phyloP scores from a whole-genome alignment of 306 rosid species.

The Quillaja saponaria region DNA sequence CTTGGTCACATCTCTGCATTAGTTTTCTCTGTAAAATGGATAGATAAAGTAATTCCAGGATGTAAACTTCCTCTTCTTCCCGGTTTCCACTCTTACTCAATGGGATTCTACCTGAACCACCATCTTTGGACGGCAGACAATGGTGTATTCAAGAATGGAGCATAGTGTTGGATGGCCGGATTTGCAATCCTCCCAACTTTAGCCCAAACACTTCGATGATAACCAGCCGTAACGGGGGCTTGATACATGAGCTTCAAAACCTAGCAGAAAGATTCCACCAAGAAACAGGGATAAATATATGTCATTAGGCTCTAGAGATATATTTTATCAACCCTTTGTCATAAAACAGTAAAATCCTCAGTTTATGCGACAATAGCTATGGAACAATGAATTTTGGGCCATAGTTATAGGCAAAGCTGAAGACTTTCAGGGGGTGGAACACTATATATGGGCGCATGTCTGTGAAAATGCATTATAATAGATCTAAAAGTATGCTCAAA shows the following conservation, averaged over 20 bases:
- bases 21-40: slow-evolving; percentile 16
- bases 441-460: too few species aligned
- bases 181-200: slow-evolving; percentile 60
- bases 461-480: too few species aligned
- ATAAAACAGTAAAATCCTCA: too few species aligned
- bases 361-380: too few species aligned
- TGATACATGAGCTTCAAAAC: slow-evolving; percentile 93
- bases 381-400: too few species aligned
- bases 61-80: not conserved
- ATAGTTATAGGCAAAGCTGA: too few species aligned
- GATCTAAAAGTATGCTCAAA: too few species aligned
- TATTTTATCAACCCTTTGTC: too few species aligned
- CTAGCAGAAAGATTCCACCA: slow-evolving; percentile 35
- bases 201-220: slow-evolving; percentile 87
- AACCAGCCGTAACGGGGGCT: slow-evolving; percentile 76
- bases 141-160: slow-evolving; percentile 71
- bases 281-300: slow-evolving; percentile 9
- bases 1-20: slow-evolving; percentile 25
- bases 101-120: slow-evolving; percentile 76
- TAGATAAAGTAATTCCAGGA: slow-evolving; percentile 1
- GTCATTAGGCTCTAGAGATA: not conserved
- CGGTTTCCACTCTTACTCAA: slow-evolving; percentile 10
- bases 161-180: slow-evolving; percentile 61
- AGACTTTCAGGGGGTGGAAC: too few species aligned
- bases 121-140: slow-evolving; percentile 77